Percentiles rank a stretch among this genome's conserved stretches.
phyloP scores from a whole-genome alignment of 805 yeast genomes.

The Sugiyamaella lignohabitans region DNA sequence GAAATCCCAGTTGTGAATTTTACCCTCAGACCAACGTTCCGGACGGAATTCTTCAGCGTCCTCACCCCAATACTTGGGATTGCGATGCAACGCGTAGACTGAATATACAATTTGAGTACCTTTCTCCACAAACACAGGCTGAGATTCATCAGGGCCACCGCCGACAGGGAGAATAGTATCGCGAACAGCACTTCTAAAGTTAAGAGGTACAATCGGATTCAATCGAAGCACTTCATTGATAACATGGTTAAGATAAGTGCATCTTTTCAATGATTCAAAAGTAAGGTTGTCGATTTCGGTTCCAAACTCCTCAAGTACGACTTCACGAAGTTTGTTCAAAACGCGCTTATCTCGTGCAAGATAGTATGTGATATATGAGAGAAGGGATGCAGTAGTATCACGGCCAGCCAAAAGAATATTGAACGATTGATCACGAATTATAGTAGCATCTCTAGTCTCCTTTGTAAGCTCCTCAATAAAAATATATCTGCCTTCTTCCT shows the following conservation, averaged over 20 bases:
- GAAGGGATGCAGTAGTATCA: constrained; percentile 45
- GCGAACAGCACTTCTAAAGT: constrained; percentile 37
- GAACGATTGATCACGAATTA: constrained; percentile 42
- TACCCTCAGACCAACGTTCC: constrained; percentile 36
- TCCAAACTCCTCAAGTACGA: constrained; percentile 19
- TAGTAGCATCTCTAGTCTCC: constrained; percentile 39
- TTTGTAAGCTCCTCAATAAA: constrained; percentile 42
- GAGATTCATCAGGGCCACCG: constrained; percentile 36
- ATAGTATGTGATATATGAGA: constrained; percentile 39
- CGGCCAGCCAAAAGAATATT: constrained; percentile 45
- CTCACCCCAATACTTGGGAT: constrained; percentile 34
- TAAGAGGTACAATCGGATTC: constrained; percentile 43
- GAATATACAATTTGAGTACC: constrained; percentile 36
- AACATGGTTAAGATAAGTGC: constrained; percentile 39
- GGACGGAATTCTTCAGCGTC: constrained; percentile 39
- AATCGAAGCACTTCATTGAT: constrained; percentile 40
- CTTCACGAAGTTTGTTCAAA: constrained; percentile 33
- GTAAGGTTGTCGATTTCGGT: constrained; percentile 23
- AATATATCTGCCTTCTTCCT: constrained; percentile 32
- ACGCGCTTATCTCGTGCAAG: constrained; percentile 37
- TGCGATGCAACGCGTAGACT: constrained; percentile 38
- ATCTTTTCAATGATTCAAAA: constrained; percentile 38
- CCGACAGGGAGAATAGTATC: constrained; percentile 45
- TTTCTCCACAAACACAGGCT: constrained; percentile 35
- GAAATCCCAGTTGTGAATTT: constrained; percentile 39